Base-by-base conservation (phyloP, 768 basidiomycete species). In the Tubosaeta sp. region DNA sequence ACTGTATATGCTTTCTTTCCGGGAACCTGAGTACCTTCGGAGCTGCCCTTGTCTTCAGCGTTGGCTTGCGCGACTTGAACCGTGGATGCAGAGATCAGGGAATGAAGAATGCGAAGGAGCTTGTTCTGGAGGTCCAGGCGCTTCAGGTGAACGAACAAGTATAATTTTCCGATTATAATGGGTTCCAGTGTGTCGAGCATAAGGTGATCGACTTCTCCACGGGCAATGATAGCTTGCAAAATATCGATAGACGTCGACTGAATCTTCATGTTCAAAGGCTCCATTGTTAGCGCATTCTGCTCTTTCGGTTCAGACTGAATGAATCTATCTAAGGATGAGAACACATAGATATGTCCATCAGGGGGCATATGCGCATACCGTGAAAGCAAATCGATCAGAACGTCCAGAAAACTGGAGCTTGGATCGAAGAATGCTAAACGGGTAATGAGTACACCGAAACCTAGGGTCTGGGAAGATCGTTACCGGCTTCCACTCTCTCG, bases 71-170 rank as follows among this genome's bases (percentile, higher is more conserved):
- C 56, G 55, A 50, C 65, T 46, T 53, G 65, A 26, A 74, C 56
- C 1, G 74, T 78, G 5, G 83, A 82, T 1, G 83, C 82, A 4
- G 88, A 85, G 38, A 94, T 83, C 31, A 93, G 72, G 0, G 90
- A 86, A 64, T 97, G 95, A 1, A 98, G 79, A 12, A 95, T 81
- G 64, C 94, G 92, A 4, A 98, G 79, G 45, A 95, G 79, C 65
- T 94, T 95, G 76, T 91, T 94, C 73, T 98, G 97, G 13, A 94
- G 75, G 61, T 95, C 89, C 37, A 93, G 79, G 33, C 84, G 78
- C 35, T 70, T 72, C 19, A 74, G 71, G 63, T 95, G 88, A 31
- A 97, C 74, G 43, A 78, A 84, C 44, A 80, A 74, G 66, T 82
- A 93, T 1, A 95, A 77, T 66, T 91, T 91, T 43, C 79, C 78